phyloP scores from a whole-genome alignment of 164 flowering plant genomes.

The Chimonanthus praecox region DNA sequence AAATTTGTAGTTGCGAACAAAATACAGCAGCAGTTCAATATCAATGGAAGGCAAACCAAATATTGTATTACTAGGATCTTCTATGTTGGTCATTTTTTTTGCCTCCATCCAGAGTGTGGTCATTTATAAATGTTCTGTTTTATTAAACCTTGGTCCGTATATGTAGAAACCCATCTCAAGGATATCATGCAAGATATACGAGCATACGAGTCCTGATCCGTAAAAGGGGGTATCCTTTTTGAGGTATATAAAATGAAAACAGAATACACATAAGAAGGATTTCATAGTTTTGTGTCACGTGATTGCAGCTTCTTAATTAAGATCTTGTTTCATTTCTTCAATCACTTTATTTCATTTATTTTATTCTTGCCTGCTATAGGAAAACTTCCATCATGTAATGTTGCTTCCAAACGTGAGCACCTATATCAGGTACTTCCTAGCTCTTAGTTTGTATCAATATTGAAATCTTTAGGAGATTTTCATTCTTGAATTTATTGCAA shows the following conservation, averaged over 20 bases:
- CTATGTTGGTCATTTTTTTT: neutral
- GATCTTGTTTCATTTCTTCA: neutral
- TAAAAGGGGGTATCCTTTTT: neutral
- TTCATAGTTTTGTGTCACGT: neutral
- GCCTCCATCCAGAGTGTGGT: neutral
- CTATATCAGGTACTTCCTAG: constrained; percentile 65
- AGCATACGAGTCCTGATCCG: neutral
- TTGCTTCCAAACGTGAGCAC: constrained; percentile 77
- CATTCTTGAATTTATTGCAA: no score
- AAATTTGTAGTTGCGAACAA: neutral
- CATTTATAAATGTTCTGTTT: no score
- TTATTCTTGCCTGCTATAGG: constrained; percentile 26
- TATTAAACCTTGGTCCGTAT: neutral
- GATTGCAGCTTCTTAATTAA: neutral
- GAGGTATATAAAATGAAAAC: neutral
- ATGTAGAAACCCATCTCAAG: neutral
- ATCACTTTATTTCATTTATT: neutral
- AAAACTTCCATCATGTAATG: constrained; percentile 68
- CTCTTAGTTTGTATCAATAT: neutral
- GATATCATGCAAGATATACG: neutral
- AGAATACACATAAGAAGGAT: neutral
- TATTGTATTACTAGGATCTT: neutral
- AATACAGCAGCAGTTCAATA: neutral
- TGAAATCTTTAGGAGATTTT: no score
- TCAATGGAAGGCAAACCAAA: neutral